Conservation (phyloP, 1,284 basidiomycete genomes). For the Puccinia sorghi region DNA sequence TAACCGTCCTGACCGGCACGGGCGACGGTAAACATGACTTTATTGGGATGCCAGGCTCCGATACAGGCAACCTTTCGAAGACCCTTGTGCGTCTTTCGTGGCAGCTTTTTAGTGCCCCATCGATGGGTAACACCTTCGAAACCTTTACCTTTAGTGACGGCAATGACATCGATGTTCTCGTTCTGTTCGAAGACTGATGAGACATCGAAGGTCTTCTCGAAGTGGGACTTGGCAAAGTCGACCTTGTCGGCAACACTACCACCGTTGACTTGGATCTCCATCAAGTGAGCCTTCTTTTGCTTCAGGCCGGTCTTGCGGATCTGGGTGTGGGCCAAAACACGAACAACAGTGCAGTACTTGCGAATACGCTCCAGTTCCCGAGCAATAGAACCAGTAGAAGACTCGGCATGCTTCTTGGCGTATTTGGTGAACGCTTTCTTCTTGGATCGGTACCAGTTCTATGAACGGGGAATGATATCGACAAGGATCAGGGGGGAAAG, state of each 20-base stretch:
- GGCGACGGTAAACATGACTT: constrained; percentile 99
- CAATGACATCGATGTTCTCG: constrained; percentile 95
- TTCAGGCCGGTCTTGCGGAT: constrained; percentile 91
- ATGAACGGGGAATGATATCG: background rate
- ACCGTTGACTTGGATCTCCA: constrained; percentile 99
- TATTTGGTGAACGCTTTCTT: constrained; percentile 96
- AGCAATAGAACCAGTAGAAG: constrained; percentile 77
- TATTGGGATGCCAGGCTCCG: constrained; percentile 93
- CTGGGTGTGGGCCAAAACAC: constrained; percentile 98
- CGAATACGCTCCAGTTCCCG: constrained; percentile 99
- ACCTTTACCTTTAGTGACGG: constrained; percentile 98
- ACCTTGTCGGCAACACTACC: constrained; percentile 97
- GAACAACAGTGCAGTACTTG: constrained; percentile 99
- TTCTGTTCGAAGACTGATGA: constrained; percentile 89
- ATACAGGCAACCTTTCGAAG: constrained; percentile 99
- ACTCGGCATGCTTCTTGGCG: constrained; percentile 81
- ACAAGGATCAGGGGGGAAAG: no score
- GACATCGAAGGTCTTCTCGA: constrained; percentile 95
- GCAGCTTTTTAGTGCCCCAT: constrained; percentile 99
- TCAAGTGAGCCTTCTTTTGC: constrained; percentile 99
- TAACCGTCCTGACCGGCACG: constrained; percentile 99
- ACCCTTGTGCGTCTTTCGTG: constrained; percentile 99
- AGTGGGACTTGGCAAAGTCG: constrained; percentile 89
- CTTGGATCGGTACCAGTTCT: constrained; percentile 99
- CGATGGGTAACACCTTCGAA: constrained; percentile 99